Conservation (phyloP, 495 filamentous ascomycete genomes). For the Hypoxylon lienhwacheense region DNA sequence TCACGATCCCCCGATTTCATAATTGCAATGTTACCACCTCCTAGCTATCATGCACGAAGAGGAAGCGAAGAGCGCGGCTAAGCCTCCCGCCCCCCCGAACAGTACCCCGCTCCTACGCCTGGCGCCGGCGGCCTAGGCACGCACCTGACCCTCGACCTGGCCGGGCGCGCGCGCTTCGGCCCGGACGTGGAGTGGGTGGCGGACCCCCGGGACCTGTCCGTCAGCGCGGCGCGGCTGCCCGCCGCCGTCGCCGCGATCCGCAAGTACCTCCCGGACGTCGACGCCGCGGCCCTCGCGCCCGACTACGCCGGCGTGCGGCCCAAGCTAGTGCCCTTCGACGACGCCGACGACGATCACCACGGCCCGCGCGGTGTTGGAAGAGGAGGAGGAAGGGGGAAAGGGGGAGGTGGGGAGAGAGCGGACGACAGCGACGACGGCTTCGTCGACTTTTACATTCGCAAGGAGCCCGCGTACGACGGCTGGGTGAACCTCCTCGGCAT, state of each 20-base stretch:
- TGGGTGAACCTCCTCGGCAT: constrained; percentile 93
- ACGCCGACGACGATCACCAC: too few species aligned
- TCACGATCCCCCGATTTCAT: too few species aligned
- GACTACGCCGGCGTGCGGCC: constrained; percentile 93
- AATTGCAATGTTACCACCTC: too few species aligned
- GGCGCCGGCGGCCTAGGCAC: constrained; percentile 87
- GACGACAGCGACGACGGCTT: constrained; percentile 65
- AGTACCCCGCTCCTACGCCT: constrained; percentile 83
- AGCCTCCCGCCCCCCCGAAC: too few species aligned
- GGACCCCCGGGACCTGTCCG: constrained; percentile 41
- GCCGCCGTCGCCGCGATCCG: constrained; percentile 73
- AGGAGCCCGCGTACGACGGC: constrained; percentile 79
- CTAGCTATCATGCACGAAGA: too few species aligned
- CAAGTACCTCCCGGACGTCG: constrained; percentile 74
- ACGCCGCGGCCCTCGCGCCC: constrained; percentile 64
- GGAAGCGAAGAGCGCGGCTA: too few species aligned
- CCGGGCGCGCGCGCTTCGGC: constrained; percentile 84
- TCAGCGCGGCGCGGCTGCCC: constrained; percentile 59
- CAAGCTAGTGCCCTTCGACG: constrained; percentile 76
- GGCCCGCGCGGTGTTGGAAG: too few species aligned
- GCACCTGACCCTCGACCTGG: constrained; percentile 89
- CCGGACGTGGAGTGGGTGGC: constrained; percentile 95
- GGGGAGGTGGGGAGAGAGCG: constrained; percentile 55
- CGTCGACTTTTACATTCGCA: constrained; percentile 80
- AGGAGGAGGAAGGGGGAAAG: too few species aligned